Evolutionary conservation across 176 grass and related monocot species (phyloP), one percentile per base, ranked within the genome.

Genomic region (Urochloa ruziziensis): DNA sequence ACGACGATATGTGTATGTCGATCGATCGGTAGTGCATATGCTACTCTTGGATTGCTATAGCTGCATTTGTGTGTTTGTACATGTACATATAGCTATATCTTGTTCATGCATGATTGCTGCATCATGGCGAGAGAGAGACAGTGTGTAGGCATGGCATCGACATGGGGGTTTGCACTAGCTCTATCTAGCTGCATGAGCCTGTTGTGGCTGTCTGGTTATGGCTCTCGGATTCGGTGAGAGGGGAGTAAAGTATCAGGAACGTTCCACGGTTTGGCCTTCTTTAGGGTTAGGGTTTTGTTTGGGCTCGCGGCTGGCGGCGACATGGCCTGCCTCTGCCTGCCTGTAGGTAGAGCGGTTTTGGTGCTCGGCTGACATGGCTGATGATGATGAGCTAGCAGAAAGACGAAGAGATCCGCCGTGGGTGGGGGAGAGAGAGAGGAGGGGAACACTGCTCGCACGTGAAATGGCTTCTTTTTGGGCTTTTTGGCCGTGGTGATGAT

Each of bases 221-320:
- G 21, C 34, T 60, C 61, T 79, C 85, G 83, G 70, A 72, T 77
- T 82, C 79, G 62, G 57, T n/a, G 72, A 43, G 86, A 40, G 39
- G 39, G 5, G 56, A 79, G 61, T 87, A 75, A 75, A 72, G 54
- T 62, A 73, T 64, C 34, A 32, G 59, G 76, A 76, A 82, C 49
- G 71, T 59, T 82, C 84, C 64, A 61, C 62, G 67, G 32, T 57
- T 52, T 84, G 75, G 37, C 39, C 58, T 47, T 49, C 77, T 72
- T 70, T 90, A 91, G 83, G 86, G 86, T 93, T 93, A 94, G 92
- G 92, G 88, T 95, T 98, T 91, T 81, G 73, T 80, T 73, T 90
- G 83, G 51, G 62, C 46, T 47, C 66, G 7, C 39, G n/a, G n/a
- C n/a, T 4, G 1, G 59, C 32, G 47, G 52, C 57, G 58, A 74